Conservation (phyloP, 495 filamentous ascomycete species). For the Acidiella bohemica region DNA sequence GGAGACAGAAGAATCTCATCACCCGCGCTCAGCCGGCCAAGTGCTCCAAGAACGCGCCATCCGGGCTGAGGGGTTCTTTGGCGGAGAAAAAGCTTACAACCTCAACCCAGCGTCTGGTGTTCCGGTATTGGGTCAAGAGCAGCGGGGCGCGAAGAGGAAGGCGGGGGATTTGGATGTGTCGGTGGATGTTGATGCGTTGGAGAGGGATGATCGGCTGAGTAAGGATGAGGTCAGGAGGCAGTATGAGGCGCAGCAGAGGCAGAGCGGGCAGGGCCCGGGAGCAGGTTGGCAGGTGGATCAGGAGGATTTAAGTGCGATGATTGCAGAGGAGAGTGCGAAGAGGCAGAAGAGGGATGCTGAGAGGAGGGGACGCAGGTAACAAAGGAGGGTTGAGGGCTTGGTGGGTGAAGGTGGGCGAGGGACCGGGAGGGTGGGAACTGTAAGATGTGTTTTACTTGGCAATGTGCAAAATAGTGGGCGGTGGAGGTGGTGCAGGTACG, state of each 20-base stretch:
- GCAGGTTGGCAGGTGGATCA: conserved; percentile 49
- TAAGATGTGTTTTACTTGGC: too few relatives aligned
- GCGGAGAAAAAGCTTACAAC: conserved; percentile 85
- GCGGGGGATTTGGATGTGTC: conserved; percentile 88
- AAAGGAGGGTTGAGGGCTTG: too few relatives aligned
- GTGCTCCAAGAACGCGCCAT: conserved; percentile 80
- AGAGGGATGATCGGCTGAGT: conserved; percentile 53
- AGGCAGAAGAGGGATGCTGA: conserved; percentile 77
- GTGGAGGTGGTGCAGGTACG: too few relatives aligned
- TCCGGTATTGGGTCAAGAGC: conserved; percentile 67
- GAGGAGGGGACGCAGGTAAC: conserved; percentile 35
- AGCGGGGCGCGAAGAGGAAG: conserved; percentile 70
- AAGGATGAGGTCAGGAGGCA: conserved; percentile 52
- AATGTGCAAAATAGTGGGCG: too few relatives aligned
- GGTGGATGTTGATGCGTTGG: conserved; percentile 67
- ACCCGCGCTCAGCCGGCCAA: conserved; percentile 68
- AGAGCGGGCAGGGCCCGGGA: conserved; percentile 60
- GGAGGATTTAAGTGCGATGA: conserved; percentile 93
- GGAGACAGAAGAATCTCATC: conserved; percentile 59
- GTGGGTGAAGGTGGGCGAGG: background rate
- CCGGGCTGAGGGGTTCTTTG: conserved; percentile 83
- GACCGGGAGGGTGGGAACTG: background rate
- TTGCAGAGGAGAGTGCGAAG: conserved; percentile 84
- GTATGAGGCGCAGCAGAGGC: conserved; percentile 65
- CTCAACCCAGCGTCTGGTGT: conserved; percentile 44